phyloP scores from a whole-genome alignment of 73 alveolate species.

The Tetrahymena elliotti region DNA sequence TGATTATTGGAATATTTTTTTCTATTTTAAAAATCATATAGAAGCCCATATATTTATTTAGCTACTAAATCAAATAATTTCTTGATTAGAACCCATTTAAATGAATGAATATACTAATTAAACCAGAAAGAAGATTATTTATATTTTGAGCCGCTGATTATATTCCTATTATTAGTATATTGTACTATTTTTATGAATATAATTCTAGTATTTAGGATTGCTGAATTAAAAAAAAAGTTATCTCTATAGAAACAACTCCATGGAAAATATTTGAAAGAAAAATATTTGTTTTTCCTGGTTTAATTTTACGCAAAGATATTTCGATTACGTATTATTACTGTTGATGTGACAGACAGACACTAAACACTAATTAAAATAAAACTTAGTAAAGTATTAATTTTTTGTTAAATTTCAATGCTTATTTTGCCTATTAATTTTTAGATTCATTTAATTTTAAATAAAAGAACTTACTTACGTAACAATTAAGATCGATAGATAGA shows the following conservation, averaged over 20 bases:
- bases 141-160: not conserved
- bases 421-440: not conserved
- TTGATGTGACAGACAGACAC: not conserved
- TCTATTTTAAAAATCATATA: not conserved
- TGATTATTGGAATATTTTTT: not conserved
- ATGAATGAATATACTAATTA: not conserved
- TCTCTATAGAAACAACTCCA: no score
- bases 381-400: not conserved
- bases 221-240: not conserved
- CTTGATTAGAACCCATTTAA: not conserved
- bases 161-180: not conserved
- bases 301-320: not conserved
- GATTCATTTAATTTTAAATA: not conserved
- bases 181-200: not conserved
- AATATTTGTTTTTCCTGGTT: not conserved
- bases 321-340: not conserved
- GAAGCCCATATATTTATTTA: not conserved
- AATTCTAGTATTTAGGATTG: not conserved
- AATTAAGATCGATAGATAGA: not conserved
- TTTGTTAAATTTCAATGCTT: not conserved
- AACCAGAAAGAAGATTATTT: not conserved
- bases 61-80: not conserved
- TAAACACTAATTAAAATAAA: no score
- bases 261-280: not conserved
- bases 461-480: no score